Evolutionary conservation across 2,329 filamentous ascomycete genomes (phyloP), one percentile per base, ranked within the genome.

Genomic region (Colletotrichum sp.): DNA sequence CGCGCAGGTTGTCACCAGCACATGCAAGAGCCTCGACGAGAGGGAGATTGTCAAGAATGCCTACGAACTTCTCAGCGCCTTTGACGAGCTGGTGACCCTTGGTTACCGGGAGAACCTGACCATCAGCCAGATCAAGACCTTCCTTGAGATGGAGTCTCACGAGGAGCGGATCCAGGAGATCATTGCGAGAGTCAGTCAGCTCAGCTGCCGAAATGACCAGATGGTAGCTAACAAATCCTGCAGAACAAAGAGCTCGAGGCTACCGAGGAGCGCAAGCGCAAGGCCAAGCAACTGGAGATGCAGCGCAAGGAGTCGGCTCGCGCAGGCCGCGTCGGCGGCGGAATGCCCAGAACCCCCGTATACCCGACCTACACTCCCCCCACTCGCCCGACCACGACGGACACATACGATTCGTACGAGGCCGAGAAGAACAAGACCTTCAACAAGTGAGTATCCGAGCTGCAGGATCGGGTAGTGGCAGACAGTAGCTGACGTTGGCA

Each of bases 101-200:
- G 97, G 97, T 15, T 99, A 99, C 87, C 89, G 97, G 82, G 97
- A 99, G 88, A 99, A 99, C 86, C 88, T 99, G 80, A 98, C 96
- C 28, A 92, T 99, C 81, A 95, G 93, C 86, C 98, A 99, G 87
- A 99, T 99, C 89, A 98, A 98, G 91, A 98, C 97, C 4, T 99
- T 99, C 90, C 87, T 99, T 80, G 98, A 99, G 83, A 99, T 99
- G 97, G 97, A 99, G 86, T 97, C 94, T 86, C 97, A 99, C 83
- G 98, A 99, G 87, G 97, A 99, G 90, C 93, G 97, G 83, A 99
- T 99, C 80, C 97, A 99, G 86, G 97, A 98, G 84, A 99, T 98
- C 78, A 98, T 98, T 83, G 95, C 96, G 78, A 91, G 95, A 84
- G 95, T 96, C 92, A 78, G 89, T 81, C 34, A 34, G 71, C 68